A percentile compares a stretch with the other conserved stretches of the same genome.
Evolutionary conservation across 129 eudicot species (phyloP).

Genomic region (Ambrosia artemisiifolia): DNA sequence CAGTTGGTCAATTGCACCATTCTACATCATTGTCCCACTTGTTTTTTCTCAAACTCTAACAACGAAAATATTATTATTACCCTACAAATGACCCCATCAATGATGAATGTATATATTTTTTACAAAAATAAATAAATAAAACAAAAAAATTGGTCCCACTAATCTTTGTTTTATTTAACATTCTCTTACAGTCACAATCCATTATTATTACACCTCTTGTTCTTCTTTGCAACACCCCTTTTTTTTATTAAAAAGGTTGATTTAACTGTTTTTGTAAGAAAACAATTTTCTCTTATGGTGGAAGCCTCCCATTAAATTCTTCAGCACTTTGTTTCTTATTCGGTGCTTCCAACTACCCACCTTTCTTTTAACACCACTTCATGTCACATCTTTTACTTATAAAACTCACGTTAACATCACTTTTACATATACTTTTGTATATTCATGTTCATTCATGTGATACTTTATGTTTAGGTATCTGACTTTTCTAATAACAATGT

Average conservation of each 20-base stretch:
- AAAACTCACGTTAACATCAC: constrained; percentile 20
- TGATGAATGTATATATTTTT: no score
- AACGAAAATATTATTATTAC: neutral
- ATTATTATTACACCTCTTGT: neutral
- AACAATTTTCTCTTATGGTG: no score
- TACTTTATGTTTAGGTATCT: neutral
- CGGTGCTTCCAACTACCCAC: constrained; percentile 29
- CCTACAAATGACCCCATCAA: constrained; percentile 7
- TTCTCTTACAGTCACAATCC: neutral
- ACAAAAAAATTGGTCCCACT: neutral
- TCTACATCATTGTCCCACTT: constrained; percentile 17
- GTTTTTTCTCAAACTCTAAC: constrained; percentile 14
- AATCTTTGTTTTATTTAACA: constrained; percentile 9
- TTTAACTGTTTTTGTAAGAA: no score
- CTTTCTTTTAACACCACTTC: constrained; percentile 22
- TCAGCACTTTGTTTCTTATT: constrained; percentile 4
- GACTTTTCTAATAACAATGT: no score
- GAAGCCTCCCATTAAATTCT: constrained; percentile 22
- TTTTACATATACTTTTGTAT: neutral
- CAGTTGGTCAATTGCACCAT: constrained; percentile 21
- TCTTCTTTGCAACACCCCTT: constrained; percentile 18
- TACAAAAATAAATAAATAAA: no score
- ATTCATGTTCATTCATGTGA: neutral
- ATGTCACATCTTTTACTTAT: constrained; percentile 10
- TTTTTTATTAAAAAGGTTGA: no score